Evolutionary conservation across 805 yeast genomes (phyloP), one percentile per base, ranked within the genome.

Genomic region (Suhomyces canberraensis): DNA sequence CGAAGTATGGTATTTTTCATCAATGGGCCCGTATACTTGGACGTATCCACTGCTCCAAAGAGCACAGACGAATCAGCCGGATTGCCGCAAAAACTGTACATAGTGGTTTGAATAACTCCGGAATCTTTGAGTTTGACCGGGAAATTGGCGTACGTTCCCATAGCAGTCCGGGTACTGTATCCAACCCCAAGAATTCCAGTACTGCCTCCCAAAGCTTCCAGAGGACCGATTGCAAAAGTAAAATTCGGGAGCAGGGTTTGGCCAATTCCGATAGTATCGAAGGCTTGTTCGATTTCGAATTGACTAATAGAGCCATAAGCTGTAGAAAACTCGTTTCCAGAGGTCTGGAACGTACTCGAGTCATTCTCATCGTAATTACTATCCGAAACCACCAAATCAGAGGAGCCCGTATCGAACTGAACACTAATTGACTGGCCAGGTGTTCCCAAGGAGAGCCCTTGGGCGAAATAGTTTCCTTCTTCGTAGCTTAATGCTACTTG

Each of bases 41-140:
- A 49, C 15, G 50, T 36, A 43, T 61, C 65, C 30, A 61, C 48
- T 22, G 61, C 69, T 5, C 69, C 69, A 46, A 63, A 63, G 19
- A 61, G 36, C 16, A 63, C 44, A 8, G 40, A 31, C 14, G 35
- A 38, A 7, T 34, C 18, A 4, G 16, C 29, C 2, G 16, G 17
- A 3, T 29, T 21, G 3, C 50, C 52, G 15, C 39, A 33, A n/a
- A 51, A 26, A 33, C 46, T 39, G 37, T 35, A 46, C n/a, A 49
- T 33, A 11, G 28, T 22, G 25, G 31, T 27, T 4, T 33, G 19
- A 3, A 39, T 44, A 3, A 40, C 17, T 8, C 48, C 54, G 7
- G 24, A 16, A 3, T 31, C 19, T 25, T 49, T 43, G 28, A 49
- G 39, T 28, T 30, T 32, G 17, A 36, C 20, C 4, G 56, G 54